Conservation (phyloP, 177 flowering plant genomes). For the Tripterygium wilfordii region DNA sequence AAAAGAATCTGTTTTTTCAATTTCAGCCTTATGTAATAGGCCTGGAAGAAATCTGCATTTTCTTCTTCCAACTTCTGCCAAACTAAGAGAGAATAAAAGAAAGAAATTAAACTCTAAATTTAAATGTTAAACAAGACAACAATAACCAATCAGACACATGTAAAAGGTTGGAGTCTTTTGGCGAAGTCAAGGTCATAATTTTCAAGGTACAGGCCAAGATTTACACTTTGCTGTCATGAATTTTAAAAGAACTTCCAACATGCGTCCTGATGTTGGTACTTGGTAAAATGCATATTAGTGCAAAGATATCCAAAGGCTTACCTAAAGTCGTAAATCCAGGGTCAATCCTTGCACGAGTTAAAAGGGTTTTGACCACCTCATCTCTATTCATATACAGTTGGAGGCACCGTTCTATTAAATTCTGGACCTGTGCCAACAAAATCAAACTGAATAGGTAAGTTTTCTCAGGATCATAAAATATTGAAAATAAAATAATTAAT, state of each 20-base stretch:
- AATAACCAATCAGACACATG: no score
- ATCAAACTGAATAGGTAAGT: neutral
- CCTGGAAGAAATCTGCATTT: slow-evolving; percentile 94
- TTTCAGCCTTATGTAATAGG: slow-evolving; percentile 86
- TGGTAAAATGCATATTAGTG: no score
- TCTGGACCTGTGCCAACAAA: slow-evolving; percentile 69
- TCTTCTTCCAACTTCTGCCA: slow-evolving; percentile 99
- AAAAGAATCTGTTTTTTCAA: slow-evolving; percentile 86
- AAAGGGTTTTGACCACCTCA: slow-evolving; percentile 86
- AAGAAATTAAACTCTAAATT: no score
- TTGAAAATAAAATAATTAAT: neutral
- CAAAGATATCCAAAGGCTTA: no score
- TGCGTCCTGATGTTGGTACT: no score
- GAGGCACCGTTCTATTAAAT: slow-evolving; percentile 87
- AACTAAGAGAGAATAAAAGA: slow-evolving; percentile 35
- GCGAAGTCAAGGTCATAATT: no score
- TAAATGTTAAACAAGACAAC: no score
- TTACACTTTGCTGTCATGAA: no score
- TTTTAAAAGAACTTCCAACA: no score
- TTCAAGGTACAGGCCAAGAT: no score
- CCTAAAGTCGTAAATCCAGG: slow-evolving; percentile 95
- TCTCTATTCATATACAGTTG: slow-evolving; percentile 90
- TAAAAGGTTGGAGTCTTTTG: no score
- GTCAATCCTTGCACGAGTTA: slow-evolving; percentile 87
- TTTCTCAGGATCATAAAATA: neutral